These are phyloP conservation scores for Colletotrichum liaoningense DNA, from an alignment of 2,329 filamentous ascomycete genomes.

Conservation along the genomic window DNA sequence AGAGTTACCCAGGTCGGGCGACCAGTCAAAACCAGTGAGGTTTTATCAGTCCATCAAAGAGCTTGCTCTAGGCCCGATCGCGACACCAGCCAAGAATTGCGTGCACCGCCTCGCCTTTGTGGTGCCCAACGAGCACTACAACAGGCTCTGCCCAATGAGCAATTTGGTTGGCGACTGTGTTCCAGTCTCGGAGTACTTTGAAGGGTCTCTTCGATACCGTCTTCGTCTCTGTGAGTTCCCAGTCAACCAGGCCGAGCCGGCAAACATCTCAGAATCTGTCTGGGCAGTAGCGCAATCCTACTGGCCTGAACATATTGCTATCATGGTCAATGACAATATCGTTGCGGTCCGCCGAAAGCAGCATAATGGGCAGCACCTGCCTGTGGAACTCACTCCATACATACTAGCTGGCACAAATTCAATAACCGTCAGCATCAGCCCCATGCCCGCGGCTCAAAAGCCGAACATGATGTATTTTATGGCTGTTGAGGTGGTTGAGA, in stretches of 20 bases:
- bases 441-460: slow-evolving; percentile 34
- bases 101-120: slow-evolving; percentile 60
- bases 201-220: slow-evolving; percentile 72
- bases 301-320: slow-evolving; percentile 79
- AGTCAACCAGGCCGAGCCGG: slow-evolving; percentile 21
- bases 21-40: slow-evolving; percentile 42
- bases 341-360: slow-evolving; percentile 72
- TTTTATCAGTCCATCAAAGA: slow-evolving; percentile 69
- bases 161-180: slow-evolving; percentile 43
- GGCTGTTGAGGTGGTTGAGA: slow-evolving; percentile 77
- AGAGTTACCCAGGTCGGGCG: not conserved
- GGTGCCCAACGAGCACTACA: slow-evolving; percentile 50
- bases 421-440: slow-evolving; percentile 63
- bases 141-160: slow-evolving; percentile 48
- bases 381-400: slow-evolving; percentile 77
- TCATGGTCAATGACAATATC: slow-evolving; percentile 73
- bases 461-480: slow-evolving; percentile 63
- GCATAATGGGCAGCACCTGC: slow-evolving; percentile 80
- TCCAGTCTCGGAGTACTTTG: slow-evolving; percentile 53
- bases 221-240: slow-evolving; percentile 69
- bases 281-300: slow-evolving; percentile 74
- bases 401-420: slow-evolving; percentile 71
- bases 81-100: slow-evolving; percentile 47
- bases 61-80: slow-evolving; percentile 61
- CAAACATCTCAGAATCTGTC: slow-evolving; percentile 51